Conservation (phyloP, 75 land plant genomes). For the Pinus tabuliformis region DNA sequence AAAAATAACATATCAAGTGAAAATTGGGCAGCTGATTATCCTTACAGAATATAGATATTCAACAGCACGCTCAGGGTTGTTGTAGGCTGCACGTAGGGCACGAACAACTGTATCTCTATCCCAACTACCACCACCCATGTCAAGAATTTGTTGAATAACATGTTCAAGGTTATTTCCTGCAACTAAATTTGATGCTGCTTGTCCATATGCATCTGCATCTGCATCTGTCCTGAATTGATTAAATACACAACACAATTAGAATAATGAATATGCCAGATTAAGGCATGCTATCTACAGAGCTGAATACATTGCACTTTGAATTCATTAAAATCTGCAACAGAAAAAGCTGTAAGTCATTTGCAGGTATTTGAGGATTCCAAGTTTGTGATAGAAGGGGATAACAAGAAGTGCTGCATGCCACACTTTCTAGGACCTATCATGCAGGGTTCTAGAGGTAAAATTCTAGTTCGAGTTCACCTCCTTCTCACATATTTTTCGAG, state of each 20-base stretch:
- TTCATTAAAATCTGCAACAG: not conserved
- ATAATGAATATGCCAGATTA: not conserved
- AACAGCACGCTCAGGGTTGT: slow-evolving; percentile 98
- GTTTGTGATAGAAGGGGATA: no score
- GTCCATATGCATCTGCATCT: slow-evolving; percentile 75
- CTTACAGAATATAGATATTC: slow-evolving; percentile 95
- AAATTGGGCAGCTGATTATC: not conserved
- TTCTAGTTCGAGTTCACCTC: no score
- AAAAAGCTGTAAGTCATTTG: no score
- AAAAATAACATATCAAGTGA: not conserved
- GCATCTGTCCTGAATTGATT: slow-evolving; percentile 32
- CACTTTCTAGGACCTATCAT: no score
- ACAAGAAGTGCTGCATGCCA: no score
- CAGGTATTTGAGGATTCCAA: no score
- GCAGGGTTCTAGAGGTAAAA: not conserved
- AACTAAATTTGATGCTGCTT: slow-evolving; percentile 91
- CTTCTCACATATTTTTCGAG: no score
- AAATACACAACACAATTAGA: not conserved
- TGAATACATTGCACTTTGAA: no score
- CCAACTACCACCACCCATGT: slow-evolving; percentile 99
- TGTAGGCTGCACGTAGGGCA: slow-evolving; percentile 93
- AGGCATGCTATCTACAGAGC: no score
- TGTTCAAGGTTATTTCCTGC: slow-evolving; percentile 72
- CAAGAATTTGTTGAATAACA: slow-evolving; percentile 79
- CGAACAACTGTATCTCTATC: slow-evolving; percentile 81